Conservation (phyloP, 2,329 filamentous ascomycete genomes). For the Elsinoe perseae region DNA sequence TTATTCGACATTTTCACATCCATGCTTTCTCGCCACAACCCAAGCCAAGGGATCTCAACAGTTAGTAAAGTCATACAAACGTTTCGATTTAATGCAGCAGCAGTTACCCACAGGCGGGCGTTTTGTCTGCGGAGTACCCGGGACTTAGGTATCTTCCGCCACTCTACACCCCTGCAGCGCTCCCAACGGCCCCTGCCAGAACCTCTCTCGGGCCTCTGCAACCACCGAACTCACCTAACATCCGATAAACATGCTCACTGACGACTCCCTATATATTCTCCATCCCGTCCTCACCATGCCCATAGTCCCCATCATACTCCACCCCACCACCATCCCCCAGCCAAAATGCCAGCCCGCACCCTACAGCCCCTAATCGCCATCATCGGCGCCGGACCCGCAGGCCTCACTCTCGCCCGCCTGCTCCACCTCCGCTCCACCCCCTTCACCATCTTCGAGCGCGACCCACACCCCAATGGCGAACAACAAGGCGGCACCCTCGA, state of each 20-base stretch:
- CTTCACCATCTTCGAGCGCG: conserved; percentile 27
- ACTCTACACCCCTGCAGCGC: neutral
- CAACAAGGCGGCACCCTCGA: conserved; percentile 27
- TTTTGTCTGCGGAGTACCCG: neutral
- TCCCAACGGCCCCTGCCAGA: neutral
- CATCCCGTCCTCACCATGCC: neutral
- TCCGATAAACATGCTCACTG: no score
- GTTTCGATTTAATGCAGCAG: no score
- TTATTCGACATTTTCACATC: no score
- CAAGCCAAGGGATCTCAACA: no score
- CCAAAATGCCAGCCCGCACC: neutral
- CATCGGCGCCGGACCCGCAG: conserved; percentile 28
- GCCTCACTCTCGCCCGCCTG: conserved; percentile 27
- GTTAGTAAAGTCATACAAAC: no score
- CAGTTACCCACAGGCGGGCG: no score
- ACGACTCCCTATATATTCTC: neutral
- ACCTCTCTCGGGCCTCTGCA: neutral
- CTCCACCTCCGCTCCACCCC: conserved; percentile 22
- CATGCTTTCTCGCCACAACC: no score
- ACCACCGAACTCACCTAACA: neutral
- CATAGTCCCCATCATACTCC: neutral
- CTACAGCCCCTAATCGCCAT: conserved; percentile 26
- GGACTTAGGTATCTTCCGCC: neutral
- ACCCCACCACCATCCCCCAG: conserved; percentile 7
- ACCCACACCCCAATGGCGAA: conserved; percentile 17